phyloP scores from a whole-genome alignment of 306 rosid genomes.

The Mimosa pudica region DNA sequence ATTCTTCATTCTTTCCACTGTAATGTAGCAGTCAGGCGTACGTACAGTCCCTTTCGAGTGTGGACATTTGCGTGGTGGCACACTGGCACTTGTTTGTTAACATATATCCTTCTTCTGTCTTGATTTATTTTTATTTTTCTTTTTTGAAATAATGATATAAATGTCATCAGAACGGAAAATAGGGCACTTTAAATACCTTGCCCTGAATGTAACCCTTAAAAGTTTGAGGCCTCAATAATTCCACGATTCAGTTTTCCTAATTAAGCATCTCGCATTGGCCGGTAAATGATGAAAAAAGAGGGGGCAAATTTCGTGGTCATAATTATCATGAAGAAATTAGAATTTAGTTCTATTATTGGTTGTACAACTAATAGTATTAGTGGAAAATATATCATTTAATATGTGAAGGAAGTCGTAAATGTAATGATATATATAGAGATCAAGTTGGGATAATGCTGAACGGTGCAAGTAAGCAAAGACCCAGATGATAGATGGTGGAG shows the following conservation, averaged over 20 bases:
- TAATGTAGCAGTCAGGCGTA: not conserved
- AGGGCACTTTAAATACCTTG: too few relatives aligned
- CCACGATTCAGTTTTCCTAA: not conserved
- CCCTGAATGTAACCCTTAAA: too few relatives aligned
- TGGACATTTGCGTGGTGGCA: not conserved
- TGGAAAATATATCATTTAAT: not conserved
- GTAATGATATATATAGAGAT: not conserved
- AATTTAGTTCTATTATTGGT: not conserved
- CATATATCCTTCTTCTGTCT: constrained; percentile 5
- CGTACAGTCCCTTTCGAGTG: not conserved
- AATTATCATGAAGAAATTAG: not conserved
- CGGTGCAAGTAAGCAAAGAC: constrained; percentile 16
- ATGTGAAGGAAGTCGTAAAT: not conserved
- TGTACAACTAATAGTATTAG: not conserved
- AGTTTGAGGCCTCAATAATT: too few relatives aligned
- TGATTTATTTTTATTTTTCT: not conserved
- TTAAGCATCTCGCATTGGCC: not conserved
- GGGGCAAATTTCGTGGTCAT: not conserved
- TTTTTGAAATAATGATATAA: not conserved
- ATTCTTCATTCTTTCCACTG: not conserved
- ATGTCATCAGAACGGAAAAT: not conserved
- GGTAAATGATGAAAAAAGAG: not conserved
- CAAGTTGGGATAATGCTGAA: not conserved
- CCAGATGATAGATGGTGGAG: constrained; percentile 17
- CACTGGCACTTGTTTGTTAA: not conserved